These are phyloP conservation scores for Globisporangium middletonii DNA, from an alignment of 352 stramenopile genomes.

Conservation along the genomic window DNA sequence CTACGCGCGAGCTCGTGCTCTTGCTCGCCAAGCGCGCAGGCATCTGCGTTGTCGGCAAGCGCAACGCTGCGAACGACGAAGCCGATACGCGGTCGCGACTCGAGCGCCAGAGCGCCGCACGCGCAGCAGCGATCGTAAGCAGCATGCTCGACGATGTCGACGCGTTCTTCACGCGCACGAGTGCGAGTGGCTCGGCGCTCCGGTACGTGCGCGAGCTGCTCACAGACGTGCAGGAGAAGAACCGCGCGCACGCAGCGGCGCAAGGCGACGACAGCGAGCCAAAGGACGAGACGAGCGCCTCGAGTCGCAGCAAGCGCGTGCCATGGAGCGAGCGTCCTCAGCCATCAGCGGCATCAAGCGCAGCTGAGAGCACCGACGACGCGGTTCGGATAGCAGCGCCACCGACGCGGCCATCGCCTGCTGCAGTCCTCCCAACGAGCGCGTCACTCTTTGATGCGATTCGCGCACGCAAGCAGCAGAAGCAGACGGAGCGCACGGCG, in stretches of 20 bases:
- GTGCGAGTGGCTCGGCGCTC: slow-evolving; percentile 2
- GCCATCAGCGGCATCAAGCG: too few relatives aligned
- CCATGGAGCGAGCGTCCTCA: slow-evolving; percentile 24
- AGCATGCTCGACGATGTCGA: slow-evolving; percentile 36
- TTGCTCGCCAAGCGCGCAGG: slow-evolving; percentile 52
- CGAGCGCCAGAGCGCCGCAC: slow-evolving; percentile 23
- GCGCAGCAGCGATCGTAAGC: slow-evolving; percentile 14
- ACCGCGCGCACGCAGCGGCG: slow-evolving; percentile 8
- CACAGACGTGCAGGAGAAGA: slow-evolving; percentile 34
- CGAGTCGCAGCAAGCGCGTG: slow-evolving; percentile 15
- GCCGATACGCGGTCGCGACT: slow-evolving; percentile 36
- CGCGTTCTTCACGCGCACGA: not conserved
- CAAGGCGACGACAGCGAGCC: not conserved
- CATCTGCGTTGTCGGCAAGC: slow-evolving; percentile 63
- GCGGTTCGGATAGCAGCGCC: not conserved
- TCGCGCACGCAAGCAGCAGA: slow-evolving; percentile 26
- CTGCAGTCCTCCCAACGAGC: slow-evolving; percentile 19
- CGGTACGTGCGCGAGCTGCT: slow-evolving; percentile 32
- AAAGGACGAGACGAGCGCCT: not conserved
- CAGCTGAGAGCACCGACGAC: not conserved
- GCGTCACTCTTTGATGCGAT: slow-evolving; percentile 45
- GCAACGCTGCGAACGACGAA: slow-evolving; percentile 36
- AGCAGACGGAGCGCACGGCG: not conserved
- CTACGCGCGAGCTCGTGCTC: slow-evolving; percentile 31
- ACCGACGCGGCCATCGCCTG: not conserved